Base-by-base conservation (phyloP, 108 stramenopile species). In the Skeletonema marinoi region DNA sequence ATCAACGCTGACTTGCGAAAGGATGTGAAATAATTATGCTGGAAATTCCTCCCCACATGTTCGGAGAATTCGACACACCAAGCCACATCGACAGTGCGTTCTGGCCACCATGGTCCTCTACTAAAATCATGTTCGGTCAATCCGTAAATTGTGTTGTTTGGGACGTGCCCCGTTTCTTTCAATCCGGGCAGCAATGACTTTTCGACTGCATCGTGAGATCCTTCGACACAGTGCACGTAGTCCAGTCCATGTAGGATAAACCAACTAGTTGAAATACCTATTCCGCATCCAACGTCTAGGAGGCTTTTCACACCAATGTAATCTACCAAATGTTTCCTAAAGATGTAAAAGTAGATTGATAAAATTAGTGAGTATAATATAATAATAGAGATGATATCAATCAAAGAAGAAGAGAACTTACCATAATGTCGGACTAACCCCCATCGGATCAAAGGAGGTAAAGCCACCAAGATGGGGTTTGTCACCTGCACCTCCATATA, bases 81-180 rank as follows among this genome's bases (percentile, higher is more conserved):
- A 2, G 80, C 92, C 6, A 90, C 90, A 80, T 93, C 92, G n/a
- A 89, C 88, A 1, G 92, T 93, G 6, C 86, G 39, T 6, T 67
- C 81, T 10, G 95, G 95, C 95, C 95, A 96, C 90, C 90, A 96
- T 31, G 95, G 95, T 48, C 95, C 95, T 60, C 89, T 59, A 13
- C 78, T 74, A 68, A 89, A 90, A 56, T 92, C 91, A 60, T 92
- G 91, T 69, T 91, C 90, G 4, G 73, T 58, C 6, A 81, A 19
- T 33, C 38, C 66, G 13, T 29, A 58, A 16, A 54, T 19, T 72
- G 71, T 75, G 1, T 33, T 19, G 4, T 60, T 44, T 29, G 74
- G 74, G 31, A 70, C 32, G 11, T 56, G 19, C 4, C 80, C 11
- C 51, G 59, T 30, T 68, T 88, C 14, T 75, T 56, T 30, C 59